Percentiles rank a stretch among this genome's conserved stretches.
Conservation (phyloP, 345 rosid genomes). For the Euphorbia tirucalli region DNA sequence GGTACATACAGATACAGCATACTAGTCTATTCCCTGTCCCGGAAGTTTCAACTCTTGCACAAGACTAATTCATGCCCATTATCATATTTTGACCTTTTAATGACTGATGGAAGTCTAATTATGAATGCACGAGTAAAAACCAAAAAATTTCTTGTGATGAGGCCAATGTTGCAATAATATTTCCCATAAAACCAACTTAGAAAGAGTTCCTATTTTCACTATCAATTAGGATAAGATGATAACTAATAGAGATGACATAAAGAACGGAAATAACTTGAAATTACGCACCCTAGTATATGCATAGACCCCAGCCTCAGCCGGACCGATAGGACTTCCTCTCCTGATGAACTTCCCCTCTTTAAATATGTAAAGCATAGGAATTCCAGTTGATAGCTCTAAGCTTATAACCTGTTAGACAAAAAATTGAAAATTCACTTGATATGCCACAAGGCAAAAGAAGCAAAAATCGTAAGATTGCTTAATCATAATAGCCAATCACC, state of each 20-base stretch:
- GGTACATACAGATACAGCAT: too few relatives aligned
- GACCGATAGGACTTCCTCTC: constrained; percentile 88
- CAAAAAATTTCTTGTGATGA: not conserved
- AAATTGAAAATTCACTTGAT: not conserved
- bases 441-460: not conserved
- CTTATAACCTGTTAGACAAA: constrained; percentile 55
- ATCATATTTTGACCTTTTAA: too few relatives aligned
- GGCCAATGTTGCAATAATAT: too few relatives aligned
- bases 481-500: constrained; percentile 37
- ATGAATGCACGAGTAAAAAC: not conserved
- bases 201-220: too few relatives aligned
- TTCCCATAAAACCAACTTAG: too few relatives aligned
- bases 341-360: constrained; percentile 82
- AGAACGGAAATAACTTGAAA: constrained; percentile 4
- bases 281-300: constrained; percentile 80
- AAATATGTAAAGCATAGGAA: constrained; percentile 91
- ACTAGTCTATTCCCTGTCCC: not conserved
- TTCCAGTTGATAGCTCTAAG: constrained; percentile 85
- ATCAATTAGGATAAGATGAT: too few relatives aligned
- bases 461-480: not conserved
- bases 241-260: too few relatives aligned
- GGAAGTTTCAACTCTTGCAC: not conserved
- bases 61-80: not conserved
- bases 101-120: too few relatives aligned
- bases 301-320: constrained; percentile 90